A percentile compares a stretch with the other conserved stretches of the same genome.
These are phyloP conservation scores for Albugo candida DNA, from an alignment of 352 stramenopile species.

Conservation along the genomic window DNA sequence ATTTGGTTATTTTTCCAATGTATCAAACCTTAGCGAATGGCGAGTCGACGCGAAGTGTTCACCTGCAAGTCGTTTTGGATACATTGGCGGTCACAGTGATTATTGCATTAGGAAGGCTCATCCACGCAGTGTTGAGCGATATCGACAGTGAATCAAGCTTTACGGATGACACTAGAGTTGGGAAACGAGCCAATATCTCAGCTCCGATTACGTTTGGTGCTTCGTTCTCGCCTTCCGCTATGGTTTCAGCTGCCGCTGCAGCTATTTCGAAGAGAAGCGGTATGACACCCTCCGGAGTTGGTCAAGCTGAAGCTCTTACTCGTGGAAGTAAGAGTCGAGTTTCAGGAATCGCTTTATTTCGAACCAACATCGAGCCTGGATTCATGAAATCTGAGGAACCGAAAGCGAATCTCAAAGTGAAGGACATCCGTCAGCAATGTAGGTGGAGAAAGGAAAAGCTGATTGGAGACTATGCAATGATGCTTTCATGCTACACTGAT, in stretches of 20 bases:
- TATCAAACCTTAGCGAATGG: constrained; percentile 44
- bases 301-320: constrained; percentile 10
- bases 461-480: constrained; percentile 55
- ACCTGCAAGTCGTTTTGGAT: constrained; percentile 64
- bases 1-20: constrained; percentile 72
- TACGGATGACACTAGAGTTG: constrained; percentile 11
- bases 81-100: constrained; percentile 64
- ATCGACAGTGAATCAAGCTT: constrained; percentile 1
- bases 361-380: constrained; percentile 21
- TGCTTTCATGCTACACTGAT: constrained; percentile 39
- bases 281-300: too few relatives aligned
- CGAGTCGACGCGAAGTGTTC: constrained; percentile 55
- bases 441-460: constrained; percentile 38
- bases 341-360: constrained; percentile 24
- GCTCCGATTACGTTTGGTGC: not conserved
- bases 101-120: constrained; percentile 59
- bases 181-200: not conserved
- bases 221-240: not conserved
- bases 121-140: constrained; percentile 35
- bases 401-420: too few relatives aligned
- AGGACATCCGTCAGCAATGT: too few relatives aligned
- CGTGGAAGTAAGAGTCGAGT: constrained; percentile 6
- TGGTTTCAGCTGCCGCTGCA: not conserved
- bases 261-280: not conserved
- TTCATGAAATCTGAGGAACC: too few relatives aligned